Conservation (phyloP, 225 moss, liverwort and hornwort genomes). For the Pseudoscleropodium purum region DNA sequence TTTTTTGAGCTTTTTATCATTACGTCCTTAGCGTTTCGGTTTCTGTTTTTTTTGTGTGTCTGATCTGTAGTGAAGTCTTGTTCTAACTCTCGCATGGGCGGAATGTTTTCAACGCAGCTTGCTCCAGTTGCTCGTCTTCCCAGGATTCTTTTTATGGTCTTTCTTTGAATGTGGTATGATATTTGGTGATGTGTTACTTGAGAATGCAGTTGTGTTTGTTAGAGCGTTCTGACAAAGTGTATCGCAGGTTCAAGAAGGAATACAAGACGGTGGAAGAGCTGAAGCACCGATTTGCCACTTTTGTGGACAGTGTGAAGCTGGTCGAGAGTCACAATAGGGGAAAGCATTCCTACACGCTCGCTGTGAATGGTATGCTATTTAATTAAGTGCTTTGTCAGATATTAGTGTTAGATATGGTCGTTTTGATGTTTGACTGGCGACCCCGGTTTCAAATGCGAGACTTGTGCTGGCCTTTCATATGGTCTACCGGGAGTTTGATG, state of each 20-base stretch:
- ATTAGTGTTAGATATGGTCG: not conserved
- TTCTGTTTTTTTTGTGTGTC: not conserved
- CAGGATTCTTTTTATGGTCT: not conserved
- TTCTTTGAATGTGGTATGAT: not conserved
- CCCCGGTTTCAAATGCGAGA: not conserved
- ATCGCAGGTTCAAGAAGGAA: slow-evolving; percentile 67
- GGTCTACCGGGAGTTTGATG: not conserved
- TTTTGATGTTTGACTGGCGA: not conserved
- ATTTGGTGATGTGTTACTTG: not conserved
- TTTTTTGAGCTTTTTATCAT: not conserved
- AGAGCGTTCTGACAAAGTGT: not conserved
- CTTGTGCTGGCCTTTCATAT: not conserved
- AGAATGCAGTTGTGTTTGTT: not conserved
- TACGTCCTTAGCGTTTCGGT: not conserved
- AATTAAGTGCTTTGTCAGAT: not conserved
- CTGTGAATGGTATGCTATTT: slow-evolving; percentile 57
- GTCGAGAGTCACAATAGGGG: slow-evolving; percentile 69
- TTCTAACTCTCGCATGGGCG: not conserved
- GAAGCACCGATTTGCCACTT: slow-evolving; percentile 57
- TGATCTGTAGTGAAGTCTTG: not conserved
- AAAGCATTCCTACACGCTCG: slow-evolving; percentile 69
- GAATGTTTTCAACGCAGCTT: not conserved
- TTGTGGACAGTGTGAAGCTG: slow-evolving; percentile 63
- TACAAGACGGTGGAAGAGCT: slow-evolving; percentile 68
- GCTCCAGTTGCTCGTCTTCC: not conserved